These are phyloP conservation scores for Arthrinium puccinioides DNA, from an alignment of 2,329 filamentous ascomycete species.

Conservation along the genomic window DNA sequence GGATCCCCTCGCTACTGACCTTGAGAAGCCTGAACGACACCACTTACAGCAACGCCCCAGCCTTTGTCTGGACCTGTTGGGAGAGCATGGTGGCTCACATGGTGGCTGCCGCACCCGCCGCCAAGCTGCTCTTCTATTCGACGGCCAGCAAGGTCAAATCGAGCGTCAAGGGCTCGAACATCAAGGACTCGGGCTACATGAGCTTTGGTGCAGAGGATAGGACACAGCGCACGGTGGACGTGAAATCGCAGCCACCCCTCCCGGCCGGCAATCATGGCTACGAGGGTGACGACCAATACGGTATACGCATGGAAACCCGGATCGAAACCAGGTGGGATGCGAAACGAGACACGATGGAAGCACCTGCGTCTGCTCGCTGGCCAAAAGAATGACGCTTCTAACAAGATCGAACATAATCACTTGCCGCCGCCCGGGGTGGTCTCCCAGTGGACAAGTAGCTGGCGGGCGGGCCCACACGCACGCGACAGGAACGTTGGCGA, in stretches of 20 bases:
- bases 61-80: constrained; percentile 1
- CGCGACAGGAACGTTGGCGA: no score
- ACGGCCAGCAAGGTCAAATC: background rate
- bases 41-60: constrained; percentile 1
- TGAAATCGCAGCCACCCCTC: no score
- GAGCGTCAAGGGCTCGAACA: background rate
- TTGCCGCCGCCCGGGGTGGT: no score
- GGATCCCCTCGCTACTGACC: constrained; percentile 1
- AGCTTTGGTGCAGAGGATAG: background rate
- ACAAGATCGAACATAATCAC: no score
- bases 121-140: background rate
- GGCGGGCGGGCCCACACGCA: no score
- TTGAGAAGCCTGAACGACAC: constrained; percentile 1
- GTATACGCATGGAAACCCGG: background rate
- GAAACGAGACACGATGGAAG: background rate
- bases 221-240: background rate
- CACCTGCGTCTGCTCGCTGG: no score
- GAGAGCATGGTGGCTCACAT: constrained; percentile 1
- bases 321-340: background rate
- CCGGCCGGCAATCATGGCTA: no score
- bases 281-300: no score
- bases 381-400: no score
- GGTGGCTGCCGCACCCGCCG: background rate
- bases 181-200: background rate
- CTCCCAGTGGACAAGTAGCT: no score